phyloP scores from a whole-genome alignment of 257 asterid genomes.

The Forsythia viridissima region DNA sequence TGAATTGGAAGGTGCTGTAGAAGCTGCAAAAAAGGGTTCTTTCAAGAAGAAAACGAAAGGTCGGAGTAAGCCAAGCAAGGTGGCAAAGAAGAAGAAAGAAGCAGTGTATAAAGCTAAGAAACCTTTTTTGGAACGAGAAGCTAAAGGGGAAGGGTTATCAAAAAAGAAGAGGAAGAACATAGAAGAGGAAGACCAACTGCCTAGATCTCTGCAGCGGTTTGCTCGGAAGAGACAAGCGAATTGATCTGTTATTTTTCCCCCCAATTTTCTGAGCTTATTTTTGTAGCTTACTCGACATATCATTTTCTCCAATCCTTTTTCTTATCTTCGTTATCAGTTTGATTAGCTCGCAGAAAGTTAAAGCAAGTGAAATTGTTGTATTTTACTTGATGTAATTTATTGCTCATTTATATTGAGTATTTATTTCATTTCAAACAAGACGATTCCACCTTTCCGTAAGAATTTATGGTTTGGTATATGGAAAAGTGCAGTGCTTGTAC shows the following conservation, averaged over 20 bases:
- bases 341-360: too few species aligned
- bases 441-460: too few species aligned
- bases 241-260: slow-evolving; percentile 20
- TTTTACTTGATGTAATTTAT: too few species aligned
- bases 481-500: neutral
- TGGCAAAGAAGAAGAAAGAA: slow-evolving; percentile 74
- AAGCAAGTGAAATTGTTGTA: too few species aligned
- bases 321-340: too few species aligned
- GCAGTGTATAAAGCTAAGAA: slow-evolving; percentile 67
- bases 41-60: slow-evolving; percentile 89
- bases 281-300: neutral
- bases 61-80: slow-evolving; percentile 78
- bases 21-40: slow-evolving; percentile 47
- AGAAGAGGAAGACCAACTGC: slow-evolving; percentile 53
- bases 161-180: slow-evolving; percentile 61
- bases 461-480: neutral
- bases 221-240: slow-evolving; percentile 45
- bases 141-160: slow-evolving; percentile 28
- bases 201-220: slow-evolving; percentile 69
- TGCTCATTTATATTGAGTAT: too few species aligned
- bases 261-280: neutral
- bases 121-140: slow-evolving; percentile 50
- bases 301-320: too few species aligned
- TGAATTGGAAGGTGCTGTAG: slow-evolving; percentile 67
- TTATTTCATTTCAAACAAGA: too few species aligned